Percentiles rank a stretch among this genome's conserved stretches.
phyloP scores from a whole-genome alignment of 139 green algal genomes.

The Prasinococcaceae sp. region DNA sequence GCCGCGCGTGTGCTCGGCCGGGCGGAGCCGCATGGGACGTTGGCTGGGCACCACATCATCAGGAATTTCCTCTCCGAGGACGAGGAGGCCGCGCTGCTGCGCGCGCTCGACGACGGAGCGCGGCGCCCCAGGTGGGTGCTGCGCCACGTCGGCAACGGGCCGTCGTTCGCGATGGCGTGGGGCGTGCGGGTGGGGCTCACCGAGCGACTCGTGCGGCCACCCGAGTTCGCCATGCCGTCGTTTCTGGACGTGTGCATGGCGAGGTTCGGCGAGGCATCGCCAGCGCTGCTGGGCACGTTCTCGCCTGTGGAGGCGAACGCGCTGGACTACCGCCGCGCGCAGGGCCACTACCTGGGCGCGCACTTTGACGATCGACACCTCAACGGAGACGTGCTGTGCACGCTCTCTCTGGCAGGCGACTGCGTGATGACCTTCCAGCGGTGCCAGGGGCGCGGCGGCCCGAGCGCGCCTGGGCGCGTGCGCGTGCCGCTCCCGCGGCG shows the following conservation, averaged over 20 bases:
- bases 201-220: neutral
- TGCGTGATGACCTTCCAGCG: conserved; percentile 14
- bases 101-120: neutral
- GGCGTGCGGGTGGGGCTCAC: conserved; percentile 1
- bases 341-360: neutral
- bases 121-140: too few relatives aligned
- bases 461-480: neutral
- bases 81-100: conserved; percentile 5
- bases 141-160: neutral
- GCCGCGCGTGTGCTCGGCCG: neutral
- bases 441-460: neutral
- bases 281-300: conserved; percentile 6
- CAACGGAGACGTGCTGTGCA: conserved; percentile 7
- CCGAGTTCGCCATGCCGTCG: neutral
- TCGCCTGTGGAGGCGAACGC: conserved; percentile 13
- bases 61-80: conserved; percentile 14
- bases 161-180: neutral
- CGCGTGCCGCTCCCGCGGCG: conserved; percentile 1
- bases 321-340: neutral
- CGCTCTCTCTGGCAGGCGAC: conserved; percentile 1
- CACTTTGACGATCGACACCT: conserved; percentile 15
- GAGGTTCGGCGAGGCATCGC: too few relatives aligned
- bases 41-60: conserved; percentile 9
- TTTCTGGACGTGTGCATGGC: neutral
- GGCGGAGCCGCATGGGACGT: too few relatives aligned